Evolutionary conservation across 2,329 filamentous ascomycete species (phyloP).

Genomic region (Colletotrichum zoysiae): DNA sequence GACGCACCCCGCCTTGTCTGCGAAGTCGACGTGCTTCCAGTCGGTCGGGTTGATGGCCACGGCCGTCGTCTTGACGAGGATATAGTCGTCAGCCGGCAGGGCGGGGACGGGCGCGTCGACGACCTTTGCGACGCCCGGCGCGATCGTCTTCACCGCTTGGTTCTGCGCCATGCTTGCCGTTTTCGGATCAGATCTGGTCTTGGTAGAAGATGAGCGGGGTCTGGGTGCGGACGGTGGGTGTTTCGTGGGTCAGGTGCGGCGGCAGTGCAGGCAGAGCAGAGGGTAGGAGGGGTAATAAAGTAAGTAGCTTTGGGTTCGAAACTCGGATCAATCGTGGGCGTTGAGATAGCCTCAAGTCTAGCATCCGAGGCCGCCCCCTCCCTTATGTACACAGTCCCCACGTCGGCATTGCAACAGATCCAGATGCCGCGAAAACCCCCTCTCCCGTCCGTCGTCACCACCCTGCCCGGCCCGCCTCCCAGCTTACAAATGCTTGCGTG

Average conservation of each 20-base stretch:
- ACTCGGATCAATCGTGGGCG: neutral
- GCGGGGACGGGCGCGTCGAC: constrained; percentile 46
- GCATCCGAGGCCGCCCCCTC: neutral
- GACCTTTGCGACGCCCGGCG: constrained; percentile 46
- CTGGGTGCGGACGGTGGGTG: neutral
- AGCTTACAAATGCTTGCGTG: constrained; percentile 38
- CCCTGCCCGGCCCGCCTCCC: neutral
- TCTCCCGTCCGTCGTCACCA: constrained; percentile 15
- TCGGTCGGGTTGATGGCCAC: constrained; percentile 55
- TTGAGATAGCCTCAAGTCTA: neutral
- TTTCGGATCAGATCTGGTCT: neutral
- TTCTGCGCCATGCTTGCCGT: constrained; percentile 36
- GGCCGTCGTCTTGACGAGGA: constrained; percentile 53
- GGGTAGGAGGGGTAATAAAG: neutral
- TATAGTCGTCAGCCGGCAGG: constrained; percentile 46
- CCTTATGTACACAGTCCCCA: neutral
- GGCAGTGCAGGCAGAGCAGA: neutral
- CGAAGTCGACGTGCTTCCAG: constrained; percentile 51
- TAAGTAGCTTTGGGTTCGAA: neutral
- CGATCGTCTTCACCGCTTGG: constrained; percentile 41
- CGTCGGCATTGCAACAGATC: neutral
- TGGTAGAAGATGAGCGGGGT: neutral
- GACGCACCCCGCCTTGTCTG: constrained; percentile 39
- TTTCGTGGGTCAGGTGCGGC: neutral
- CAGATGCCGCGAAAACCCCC: constrained; percentile 2